Evolutionary conservation across 2,329 filamentous ascomycete genomes (phyloP).

Genomic region (Scopulariopsis brevicaulis): DNA sequence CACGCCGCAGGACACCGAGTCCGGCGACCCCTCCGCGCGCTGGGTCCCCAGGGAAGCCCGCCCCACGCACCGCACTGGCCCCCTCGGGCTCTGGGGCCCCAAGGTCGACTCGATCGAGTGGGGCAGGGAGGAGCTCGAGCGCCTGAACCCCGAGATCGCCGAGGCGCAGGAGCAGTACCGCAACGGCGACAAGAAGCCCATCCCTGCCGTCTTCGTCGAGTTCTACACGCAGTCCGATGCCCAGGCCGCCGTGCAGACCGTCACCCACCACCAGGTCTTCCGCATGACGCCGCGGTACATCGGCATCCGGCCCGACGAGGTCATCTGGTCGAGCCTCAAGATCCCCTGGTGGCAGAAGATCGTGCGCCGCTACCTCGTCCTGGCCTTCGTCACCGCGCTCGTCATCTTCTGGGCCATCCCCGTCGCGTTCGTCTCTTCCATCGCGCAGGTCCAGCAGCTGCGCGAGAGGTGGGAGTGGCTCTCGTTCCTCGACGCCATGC

Average conservation of each 20-base stretch:
- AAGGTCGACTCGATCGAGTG: conserved; percentile 81
- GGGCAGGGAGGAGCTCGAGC: conserved; percentile 46
- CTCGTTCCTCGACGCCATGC: conserved; percentile 61
- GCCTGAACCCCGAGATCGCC: conserved; percentile 54
- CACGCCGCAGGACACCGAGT: conserved; percentile 41
- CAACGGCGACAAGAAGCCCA: conserved; percentile 49
- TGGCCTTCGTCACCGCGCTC: conserved; percentile 62
- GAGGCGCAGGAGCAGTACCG: conserved; percentile 56
- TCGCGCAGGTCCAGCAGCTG: conserved; percentile 74
- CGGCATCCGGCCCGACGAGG: conserved; percentile 68
- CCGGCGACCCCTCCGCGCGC: conserved; percentile 38
- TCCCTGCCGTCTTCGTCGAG: conserved; percentile 81
- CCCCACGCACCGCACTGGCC: conserved; percentile 56
- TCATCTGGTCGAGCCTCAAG: conserved; percentile 78
- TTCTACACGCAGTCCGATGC: conserved; percentile 75
- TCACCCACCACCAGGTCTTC: conserved; percentile 76
- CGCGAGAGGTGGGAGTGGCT: conserved; percentile 57
- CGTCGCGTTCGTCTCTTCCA: conserved; percentile 68
- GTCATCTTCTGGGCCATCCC: conserved; percentile 80
- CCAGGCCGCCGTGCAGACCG: conserved; percentile 74
- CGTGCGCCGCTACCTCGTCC: conserved; percentile 55
- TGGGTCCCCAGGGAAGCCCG: conserved; percentile 59
- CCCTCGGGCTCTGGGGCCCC: conserved; percentile 50
- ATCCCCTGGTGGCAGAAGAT: conserved; percentile 83
- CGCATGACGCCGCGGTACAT: conserved; percentile 82